Conservation (phyloP, 352 stramenopile species). For the Phytophthora syringae region DNA sequence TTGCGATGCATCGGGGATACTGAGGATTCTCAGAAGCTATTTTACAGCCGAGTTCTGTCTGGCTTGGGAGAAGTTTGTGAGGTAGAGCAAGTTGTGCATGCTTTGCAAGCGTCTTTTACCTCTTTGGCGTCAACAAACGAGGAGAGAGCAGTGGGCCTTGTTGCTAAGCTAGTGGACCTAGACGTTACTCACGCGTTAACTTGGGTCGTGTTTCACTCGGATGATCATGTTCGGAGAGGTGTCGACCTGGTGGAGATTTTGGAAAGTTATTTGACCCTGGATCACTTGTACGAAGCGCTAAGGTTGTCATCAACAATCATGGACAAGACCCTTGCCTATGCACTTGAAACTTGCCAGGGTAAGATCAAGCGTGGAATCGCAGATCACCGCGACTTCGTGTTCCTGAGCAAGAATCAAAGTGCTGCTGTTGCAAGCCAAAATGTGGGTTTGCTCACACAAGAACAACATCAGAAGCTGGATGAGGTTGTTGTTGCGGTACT, state of each 20-base stretch:
- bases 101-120: slow-evolving; percentile 52
- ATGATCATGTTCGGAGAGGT: slow-evolving; percentile 23
- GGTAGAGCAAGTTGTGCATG: slow-evolving; percentile 42
- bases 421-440: slow-evolving; percentile 7
- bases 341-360: slow-evolving; percentile 12
- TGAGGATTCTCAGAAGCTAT: slow-evolving; percentile 30
- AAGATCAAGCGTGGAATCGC: slow-evolving; percentile 14
- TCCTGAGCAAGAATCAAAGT: slow-evolving; percentile 44
- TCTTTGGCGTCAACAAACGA: slow-evolving; percentile 36
- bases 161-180: slow-evolving; percentile 65
- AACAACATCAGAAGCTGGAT: slow-evolving; percentile 43
- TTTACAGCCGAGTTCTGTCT: slow-evolving; percentile 60
- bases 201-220: slow-evolving; percentile 73
- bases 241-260: slow-evolving; percentile 40
- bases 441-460: slow-evolving; percentile 21
- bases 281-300: slow-evolving; percentile 54
- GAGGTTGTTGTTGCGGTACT: slow-evolving; percentile 29
- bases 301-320: slow-evolving; percentile 28
- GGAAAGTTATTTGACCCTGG: slow-evolving; percentile 57
- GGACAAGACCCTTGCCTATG: slow-evolving; percentile 32
- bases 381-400: slow-evolving; percentile 45
- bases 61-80: slow-evolving; percentile 68
- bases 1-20: slow-evolving; percentile 28
- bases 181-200: slow-evolving; percentile 79
- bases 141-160: slow-evolving; percentile 33